These are phyloP conservation scores for Phialemoniopsis sp. DNA, from an alignment of 2,329 filamentous ascomycete species.

Conservation along the genomic window DNA sequence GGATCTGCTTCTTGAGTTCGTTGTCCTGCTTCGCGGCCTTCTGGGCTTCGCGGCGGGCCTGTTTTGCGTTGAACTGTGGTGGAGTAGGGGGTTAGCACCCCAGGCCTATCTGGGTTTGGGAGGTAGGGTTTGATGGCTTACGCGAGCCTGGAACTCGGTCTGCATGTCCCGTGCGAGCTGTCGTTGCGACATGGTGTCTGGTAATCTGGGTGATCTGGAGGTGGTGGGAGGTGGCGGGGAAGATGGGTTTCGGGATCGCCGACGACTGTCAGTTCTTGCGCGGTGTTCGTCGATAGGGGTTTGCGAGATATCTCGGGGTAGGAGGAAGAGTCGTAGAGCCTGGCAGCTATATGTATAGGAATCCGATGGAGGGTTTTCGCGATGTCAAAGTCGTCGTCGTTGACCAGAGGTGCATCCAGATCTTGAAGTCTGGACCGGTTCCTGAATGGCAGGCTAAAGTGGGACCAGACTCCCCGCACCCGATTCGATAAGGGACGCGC, in stretches of 20 bases:
- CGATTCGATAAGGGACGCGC: too few relatives aligned
- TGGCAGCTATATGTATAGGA: neutral
- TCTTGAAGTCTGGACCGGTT: too few relatives aligned
- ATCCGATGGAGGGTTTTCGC: neutral
- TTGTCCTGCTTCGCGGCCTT: slow-evolving; percentile 59
- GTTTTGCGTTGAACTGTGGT: slow-evolving; percentile 54
- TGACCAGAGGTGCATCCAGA: too few relatives aligned
- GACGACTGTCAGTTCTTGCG: too few relatives aligned
- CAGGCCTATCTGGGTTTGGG: slow-evolving; percentile 2
- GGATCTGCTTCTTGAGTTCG: slow-evolving; percentile 59
- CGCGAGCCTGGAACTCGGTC: slow-evolving; percentile 58
- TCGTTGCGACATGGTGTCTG: slow-evolving; percentile 50
- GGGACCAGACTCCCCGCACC: too few relatives aligned
- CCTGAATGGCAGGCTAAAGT: too few relatives aligned
- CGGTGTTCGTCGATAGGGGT: too few relatives aligned
- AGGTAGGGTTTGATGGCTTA: slow-evolving; percentile 15
- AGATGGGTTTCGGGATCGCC: too few relatives aligned
- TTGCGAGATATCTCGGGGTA: neutral
- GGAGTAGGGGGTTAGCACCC: neutral
- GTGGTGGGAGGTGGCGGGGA: too few relatives aligned
- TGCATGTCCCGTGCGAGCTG: slow-evolving; percentile 58
- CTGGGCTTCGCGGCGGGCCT: slow-evolving; percentile 55
- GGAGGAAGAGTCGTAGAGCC: neutral
- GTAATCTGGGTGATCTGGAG: neutral
- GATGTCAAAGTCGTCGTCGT: neutral